phyloP scores from a whole-genome alignment of 2,329 filamentous ascomycete genomes.

The Fusarium chlamydosporum region DNA sequence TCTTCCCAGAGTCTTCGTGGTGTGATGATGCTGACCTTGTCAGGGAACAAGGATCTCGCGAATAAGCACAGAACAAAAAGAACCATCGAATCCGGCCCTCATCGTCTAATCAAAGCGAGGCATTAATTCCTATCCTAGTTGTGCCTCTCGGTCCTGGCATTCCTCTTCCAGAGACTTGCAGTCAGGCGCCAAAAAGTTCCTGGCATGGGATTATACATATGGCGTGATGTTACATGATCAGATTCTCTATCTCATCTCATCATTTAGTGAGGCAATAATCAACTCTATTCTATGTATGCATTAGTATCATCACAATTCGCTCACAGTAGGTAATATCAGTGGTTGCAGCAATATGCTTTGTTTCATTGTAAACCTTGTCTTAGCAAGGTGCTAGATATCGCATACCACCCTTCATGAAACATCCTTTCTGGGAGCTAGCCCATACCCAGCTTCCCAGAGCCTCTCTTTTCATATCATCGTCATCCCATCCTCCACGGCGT shows the following conservation, averaged over 20 bases:
- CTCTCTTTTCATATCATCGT: constrained; percentile 40
- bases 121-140: constrained; percentile 24
- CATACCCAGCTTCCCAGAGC: constrained; percentile 52
- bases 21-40: constrained; percentile 40
- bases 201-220: neutral
- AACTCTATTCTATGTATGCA: neutral
- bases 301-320: neutral
- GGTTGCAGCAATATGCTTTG: constrained; percentile 6
- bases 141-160: constrained; percentile 35
- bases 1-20: constrained; percentile 28
- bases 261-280: constrained; percentile 4
- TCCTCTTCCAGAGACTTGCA: constrained; percentile 31
- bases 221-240: constrained; percentile 17
- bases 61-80: constrained; percentile 27
- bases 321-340: constrained; percentile 5
- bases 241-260: constrained; percentile 12
- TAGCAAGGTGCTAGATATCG: constrained; percentile 28
- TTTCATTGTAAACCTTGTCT: constrained; percentile 25
- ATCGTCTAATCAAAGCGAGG: constrained; percentile 27
- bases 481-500: constrained; percentile 31
- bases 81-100: constrained; percentile 13
- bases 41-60: constrained; percentile 14
- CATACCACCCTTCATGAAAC: constrained; percentile 26
- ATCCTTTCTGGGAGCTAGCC: constrained; percentile 49
- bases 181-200: constrained; percentile 15